Base-by-base conservation (phyloP, 1,284 basidiomycete species). In the Leccinum huronense region DNA sequence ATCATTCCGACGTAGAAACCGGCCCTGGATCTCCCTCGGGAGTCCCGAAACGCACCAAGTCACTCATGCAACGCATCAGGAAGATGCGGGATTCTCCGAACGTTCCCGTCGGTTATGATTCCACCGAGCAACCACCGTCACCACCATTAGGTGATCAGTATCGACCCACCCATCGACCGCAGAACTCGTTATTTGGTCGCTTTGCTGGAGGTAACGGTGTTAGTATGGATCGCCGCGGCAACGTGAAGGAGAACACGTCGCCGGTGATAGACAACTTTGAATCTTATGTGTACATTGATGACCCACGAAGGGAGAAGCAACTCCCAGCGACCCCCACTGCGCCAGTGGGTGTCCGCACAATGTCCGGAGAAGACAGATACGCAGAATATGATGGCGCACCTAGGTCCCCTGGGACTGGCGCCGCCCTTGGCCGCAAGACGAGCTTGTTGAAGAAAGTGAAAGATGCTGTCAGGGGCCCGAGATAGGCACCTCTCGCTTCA, bases 61-160 rank as follows among this genome's bases (percentile, higher is more conserved):
- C 90, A 13, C 79, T 93, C 67, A 92, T 93, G 85, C 88, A 92
- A 60, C 88, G 91, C 65, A 90, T 93, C 70, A 87, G 89, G 65
- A 90, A 87, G 77, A 91, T 92, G 88, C 88, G 91, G 54, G 90
- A 93, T 71, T 79, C 86, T 14, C 90, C 90, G 13, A 93, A 91
- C 67, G 85, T 92, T 1, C 91, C 91, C n/a, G 83, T 89, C n/a
- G 78, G 77, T 54, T 76, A 81, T 53, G 80, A 84, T 59, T 80
- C 80, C 38, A 77, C 80, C 19, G 77, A 76, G 45, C 73, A 72
- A 6, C 77, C 79, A 14, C 83, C 85, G 3, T 84, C 86, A 1
- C 78, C 83, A 0, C 80, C 81, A 42, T 77, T 80, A 30, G 74
- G 76, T 36, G 82, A 86, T 59, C 76, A 78, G 67, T 71, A 66